phyloP scores from a whole-genome alignment of 345 rosid species.

The Carallia brachiata region DNA sequence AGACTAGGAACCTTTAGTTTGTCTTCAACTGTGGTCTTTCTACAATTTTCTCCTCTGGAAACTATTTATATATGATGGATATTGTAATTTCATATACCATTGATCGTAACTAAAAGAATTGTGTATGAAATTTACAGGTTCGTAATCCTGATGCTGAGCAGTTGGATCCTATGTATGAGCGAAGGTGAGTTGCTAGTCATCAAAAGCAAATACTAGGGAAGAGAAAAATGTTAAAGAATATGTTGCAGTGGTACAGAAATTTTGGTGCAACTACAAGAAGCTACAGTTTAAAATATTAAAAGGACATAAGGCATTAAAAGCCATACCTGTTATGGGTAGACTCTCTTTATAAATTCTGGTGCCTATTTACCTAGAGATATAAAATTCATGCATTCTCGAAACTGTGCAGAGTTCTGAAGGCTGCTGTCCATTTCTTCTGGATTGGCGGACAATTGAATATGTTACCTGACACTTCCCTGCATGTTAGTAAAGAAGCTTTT shows the following conservation, averaged over 20 bases:
- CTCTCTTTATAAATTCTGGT: neutral
- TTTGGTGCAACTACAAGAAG: neutral
- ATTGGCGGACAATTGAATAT: slow-evolving; percentile 71
- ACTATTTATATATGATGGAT: neutral
- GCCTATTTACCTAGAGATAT: neutral
- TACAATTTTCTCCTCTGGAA: too few species aligned
- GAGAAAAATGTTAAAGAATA: neutral
- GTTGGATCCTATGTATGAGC: slow-evolving; percentile 85
- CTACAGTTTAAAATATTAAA: neutral
- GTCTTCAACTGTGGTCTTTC: too few species aligned
- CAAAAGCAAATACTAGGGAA: neutral
- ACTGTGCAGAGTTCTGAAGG: slow-evolving; percentile 69
- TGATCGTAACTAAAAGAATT: neutral
- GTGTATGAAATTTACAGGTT: slow-evolving; percentile 46
- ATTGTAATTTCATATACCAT: neutral
- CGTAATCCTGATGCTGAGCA: slow-evolving; percentile 67
- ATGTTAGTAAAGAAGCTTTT: slow-evolving; percentile 34
- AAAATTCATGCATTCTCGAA: neutral
- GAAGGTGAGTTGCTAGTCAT: slow-evolving; percentile 47
- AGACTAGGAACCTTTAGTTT: too few species aligned
- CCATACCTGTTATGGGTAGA: neutral
- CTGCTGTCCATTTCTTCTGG: slow-evolving; percentile 86
- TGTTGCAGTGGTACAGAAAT: neutral
- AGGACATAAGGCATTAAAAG: neutral
- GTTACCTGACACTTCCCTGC: slow-evolving; percentile 29